phyloP scores from a whole-genome alignment of 1,284 basidiomycete species.

The Puccinia hordei region DNA sequence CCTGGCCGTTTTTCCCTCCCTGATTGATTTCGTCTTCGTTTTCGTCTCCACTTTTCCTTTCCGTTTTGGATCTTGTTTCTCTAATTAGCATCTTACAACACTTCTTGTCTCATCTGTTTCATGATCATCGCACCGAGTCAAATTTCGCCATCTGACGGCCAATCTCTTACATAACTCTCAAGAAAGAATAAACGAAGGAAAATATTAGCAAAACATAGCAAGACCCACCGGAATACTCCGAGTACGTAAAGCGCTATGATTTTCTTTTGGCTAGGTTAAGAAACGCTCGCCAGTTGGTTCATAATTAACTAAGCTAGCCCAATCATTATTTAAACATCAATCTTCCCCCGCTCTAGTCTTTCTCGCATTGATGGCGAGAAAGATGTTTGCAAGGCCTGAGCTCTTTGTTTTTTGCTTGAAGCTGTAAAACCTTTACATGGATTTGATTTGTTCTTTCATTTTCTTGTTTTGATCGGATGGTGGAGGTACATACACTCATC shows the following conservation, averaged over 20 bases:
- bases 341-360: not conserved
- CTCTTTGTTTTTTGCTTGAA: not conserved
- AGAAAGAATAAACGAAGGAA: too few relatives aligned
- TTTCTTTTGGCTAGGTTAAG: too few relatives aligned
- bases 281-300: not conserved
- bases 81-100: not conserved
- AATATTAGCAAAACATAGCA: too few relatives aligned
- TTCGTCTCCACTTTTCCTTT: not conserved
- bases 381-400: not conserved
- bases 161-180: too few relatives aligned
- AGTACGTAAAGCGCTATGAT: too few relatives aligned
- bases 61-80: not conserved
- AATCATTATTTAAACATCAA: not conserved
- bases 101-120: not conserved
- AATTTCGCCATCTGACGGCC: too few relatives aligned
- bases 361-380: conserved; percentile 11
- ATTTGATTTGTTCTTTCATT: not conserved
- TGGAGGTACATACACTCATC: not conserved
- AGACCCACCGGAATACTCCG: too few relatives aligned
- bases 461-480: conserved; percentile 4
- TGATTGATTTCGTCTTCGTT: not conserved
- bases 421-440: not conserved
- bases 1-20: not conserved
- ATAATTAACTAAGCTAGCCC: not conserved
- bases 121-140: too few relatives aligned